phyloP scores from a whole-genome alignment of 352 stramenopile genomes.

The Pythium coloratum region DNA sequence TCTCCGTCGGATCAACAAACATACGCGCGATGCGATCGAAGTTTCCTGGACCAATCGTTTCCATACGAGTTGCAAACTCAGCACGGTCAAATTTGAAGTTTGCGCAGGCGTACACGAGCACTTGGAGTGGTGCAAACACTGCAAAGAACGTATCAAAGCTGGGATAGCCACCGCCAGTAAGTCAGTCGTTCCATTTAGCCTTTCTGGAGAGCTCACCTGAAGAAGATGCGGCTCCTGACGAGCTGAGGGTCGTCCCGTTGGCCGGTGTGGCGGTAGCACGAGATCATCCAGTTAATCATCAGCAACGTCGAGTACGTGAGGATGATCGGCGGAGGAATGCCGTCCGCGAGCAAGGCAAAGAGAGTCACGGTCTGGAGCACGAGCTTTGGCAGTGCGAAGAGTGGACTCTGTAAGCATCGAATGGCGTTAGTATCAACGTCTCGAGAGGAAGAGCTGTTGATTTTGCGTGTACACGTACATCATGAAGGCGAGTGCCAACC shows the following conservation, averaged over 20 bases:
- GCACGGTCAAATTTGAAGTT: constrained; percentile 43
- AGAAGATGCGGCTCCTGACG: neutral
- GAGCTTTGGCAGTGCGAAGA: constrained; percentile 28
- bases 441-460: neutral
- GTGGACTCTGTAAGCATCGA: neutral
- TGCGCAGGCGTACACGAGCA: constrained; percentile 44
- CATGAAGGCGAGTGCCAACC: neutral
- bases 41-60: constrained; percentile 15
- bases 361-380: constrained; percentile 27
- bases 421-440: too few species aligned
- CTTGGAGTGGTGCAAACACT: constrained; percentile 47
- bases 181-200: too few species aligned
- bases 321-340: neutral
- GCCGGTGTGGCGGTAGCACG: neutral
- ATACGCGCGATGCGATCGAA: constrained; percentile 46
- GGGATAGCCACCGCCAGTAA: too few species aligned
- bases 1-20: constrained; percentile 42
- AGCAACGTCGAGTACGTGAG: neutral
- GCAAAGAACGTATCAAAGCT: constrained; percentile 66
- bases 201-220: neutral
- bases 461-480: neutral
- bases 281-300: neutral
- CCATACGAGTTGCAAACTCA: constrained; percentile 37
- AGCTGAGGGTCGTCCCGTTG: neutral
- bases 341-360: neutral